phyloP scores from a whole-genome alignment of 2,329 filamentous ascomycete genomes.

The Myriosclerotinia duriaeana region DNA sequence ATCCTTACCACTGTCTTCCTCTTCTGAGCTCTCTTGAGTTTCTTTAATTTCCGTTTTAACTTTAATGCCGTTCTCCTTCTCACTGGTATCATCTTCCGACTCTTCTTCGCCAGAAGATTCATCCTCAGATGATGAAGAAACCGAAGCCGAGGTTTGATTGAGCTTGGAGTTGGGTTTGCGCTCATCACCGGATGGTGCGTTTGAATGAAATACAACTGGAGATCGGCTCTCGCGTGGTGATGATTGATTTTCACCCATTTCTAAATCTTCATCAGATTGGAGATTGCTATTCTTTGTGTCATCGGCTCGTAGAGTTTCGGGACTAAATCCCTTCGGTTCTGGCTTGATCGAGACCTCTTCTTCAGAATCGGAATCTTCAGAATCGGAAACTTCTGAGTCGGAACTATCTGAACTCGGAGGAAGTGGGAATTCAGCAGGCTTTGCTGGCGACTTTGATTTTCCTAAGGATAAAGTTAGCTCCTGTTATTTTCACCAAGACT shows the following conservation, averaged over 20 bases:
- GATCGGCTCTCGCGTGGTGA: slow-evolving; percentile 37
- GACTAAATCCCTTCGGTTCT: slow-evolving; percentile 2
- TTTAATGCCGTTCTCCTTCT: slow-evolving; percentile 15
- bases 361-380: slow-evolving; percentile 24
- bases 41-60: slow-evolving; percentile 10
- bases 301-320: background rate
- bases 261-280: slow-evolving; percentile 25
- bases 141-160: background rate
- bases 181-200: slow-evolving; percentile 20
- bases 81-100: slow-evolving; percentile 14
- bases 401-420: slow-evolving; percentile 19
- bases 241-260: slow-evolving; percentile 31
- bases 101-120: slow-evolving; percentile 19
- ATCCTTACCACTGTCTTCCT: slow-evolving; percentile 21
- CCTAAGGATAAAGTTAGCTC: slow-evolving; percentile 13
- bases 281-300: background rate
- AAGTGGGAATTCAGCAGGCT: slow-evolving; percentile 2
- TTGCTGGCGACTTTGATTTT: slow-evolving; percentile 5
- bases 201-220: slow-evolving; percentile 33
- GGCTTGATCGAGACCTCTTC: slow-evolving; percentile 21
- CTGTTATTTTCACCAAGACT: background rate
- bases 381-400: slow-evolving; percentile 10
- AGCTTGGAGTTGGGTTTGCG: background rate
- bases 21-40: slow-evolving; percentile 20
- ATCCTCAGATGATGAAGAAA: background rate